A percentile compares a stretch with the other conserved stretches of the same genome.
These are phyloP conservation scores for Solanum lycopersicoides DNA, from an alignment of 257 asterid species.

Conservation along the genomic window DNA sequence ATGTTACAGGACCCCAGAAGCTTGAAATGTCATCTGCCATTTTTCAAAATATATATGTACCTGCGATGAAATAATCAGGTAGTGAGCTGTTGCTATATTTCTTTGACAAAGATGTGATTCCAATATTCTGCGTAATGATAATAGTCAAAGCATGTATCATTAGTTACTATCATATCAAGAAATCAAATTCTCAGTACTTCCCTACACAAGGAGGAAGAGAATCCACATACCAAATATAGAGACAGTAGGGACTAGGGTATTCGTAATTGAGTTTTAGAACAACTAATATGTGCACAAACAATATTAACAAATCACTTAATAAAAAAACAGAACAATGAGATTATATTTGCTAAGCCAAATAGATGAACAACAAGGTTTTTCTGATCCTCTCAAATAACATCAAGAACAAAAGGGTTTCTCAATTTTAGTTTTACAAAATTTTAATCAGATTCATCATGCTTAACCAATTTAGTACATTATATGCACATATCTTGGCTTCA, in stretches of 20 bases:
- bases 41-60: neutral
- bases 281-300: neutral
- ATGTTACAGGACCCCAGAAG: slow-evolving; percentile 25
- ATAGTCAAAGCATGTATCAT: neutral
- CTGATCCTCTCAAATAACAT: neutral
- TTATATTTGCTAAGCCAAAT: neutral
- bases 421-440: neutral
- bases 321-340: neutral
- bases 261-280: neutral
- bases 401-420: neutral
- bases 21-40: slow-evolving; percentile 14
- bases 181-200: neutral
- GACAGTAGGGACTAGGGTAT: neutral
- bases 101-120: neutral
- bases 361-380: neutral
- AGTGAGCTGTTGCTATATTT: neutral
- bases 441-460: neutral
- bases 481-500: neutral
- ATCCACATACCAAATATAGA: neutral
- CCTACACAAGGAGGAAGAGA: neutral
- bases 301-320: neutral
- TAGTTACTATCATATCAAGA: neutral
- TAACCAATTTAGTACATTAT: neutral
- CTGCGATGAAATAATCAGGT: neutral
- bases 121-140: neutral